Percentiles rank a stretch among this genome's conserved stretches.
phyloP scores from a whole-genome alignment of 768 basidiomycete genomes.

The Boletus rubescentipes region DNA sequence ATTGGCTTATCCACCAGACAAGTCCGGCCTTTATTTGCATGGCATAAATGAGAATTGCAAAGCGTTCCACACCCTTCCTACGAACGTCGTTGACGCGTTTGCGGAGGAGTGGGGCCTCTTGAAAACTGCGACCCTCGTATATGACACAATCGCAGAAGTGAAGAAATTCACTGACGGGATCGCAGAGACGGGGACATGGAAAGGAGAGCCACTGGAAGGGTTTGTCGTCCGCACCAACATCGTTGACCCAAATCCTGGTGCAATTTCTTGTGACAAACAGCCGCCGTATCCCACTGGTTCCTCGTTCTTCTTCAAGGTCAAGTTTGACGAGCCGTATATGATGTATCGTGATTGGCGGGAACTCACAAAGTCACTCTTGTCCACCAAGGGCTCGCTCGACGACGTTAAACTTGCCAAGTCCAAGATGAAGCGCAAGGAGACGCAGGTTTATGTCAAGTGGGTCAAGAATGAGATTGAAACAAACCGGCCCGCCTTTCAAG shows the following conservation, averaged over 20 bases:
- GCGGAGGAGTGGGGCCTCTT: constrained; percentile 93
- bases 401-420: constrained; percentile 51
- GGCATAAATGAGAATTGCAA: constrained; percentile 76
- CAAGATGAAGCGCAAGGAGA: constrained; percentile 77
- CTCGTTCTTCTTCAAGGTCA: constrained; percentile 98
- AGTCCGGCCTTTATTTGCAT: constrained; percentile 90
- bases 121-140: constrained; percentile 54
- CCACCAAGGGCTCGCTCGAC: constrained; percentile 32
- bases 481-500: constrained; percentile 58
- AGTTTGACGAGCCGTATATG: constrained; percentile 98
- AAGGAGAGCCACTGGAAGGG: constrained; percentile 84
- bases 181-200: constrained; percentile 70
- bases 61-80: constrained; percentile 70
- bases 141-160: constrained; percentile 67
- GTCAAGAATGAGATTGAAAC: constrained; percentile 70
- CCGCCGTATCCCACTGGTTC: constrained; percentile 76
- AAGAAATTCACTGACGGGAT: constrained; percentile 68
- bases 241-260: constrained; percentile 38
- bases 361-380: constrained; percentile 76
- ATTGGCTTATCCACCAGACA: constrained; percentile 74
- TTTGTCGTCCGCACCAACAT: constrained; percentile 89
- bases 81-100: constrained; percentile 68
- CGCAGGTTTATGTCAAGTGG: constrained; percentile 79
- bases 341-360: constrained; percentile 99
- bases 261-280: constrained; percentile 27